Evolutionary conservation across 306 rosid species (phyloP).

Genomic region (Sophora flavescens): DNA sequence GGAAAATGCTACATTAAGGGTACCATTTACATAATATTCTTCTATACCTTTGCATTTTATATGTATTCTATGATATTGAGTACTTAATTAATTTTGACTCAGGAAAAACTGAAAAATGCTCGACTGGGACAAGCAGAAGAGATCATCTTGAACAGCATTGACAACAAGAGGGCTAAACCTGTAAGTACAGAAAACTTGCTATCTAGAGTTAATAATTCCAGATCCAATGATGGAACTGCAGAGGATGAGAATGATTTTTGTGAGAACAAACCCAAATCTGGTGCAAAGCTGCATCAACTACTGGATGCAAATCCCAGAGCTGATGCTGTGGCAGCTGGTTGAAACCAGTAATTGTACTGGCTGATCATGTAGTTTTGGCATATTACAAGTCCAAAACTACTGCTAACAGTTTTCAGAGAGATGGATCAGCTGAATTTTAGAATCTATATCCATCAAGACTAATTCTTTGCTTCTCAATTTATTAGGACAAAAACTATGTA

Average conservation of each 20-base stretch:
- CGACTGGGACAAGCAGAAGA: conserved; percentile 67
- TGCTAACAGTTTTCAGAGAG: conserved; percentile 69
- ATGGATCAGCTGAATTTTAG: conserved; percentile 56
- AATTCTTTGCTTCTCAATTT: conserved; percentile 58
- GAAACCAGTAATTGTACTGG: conserved; percentile 49
- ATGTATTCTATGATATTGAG: conserved; percentile 35
- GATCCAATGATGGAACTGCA: conserved; percentile 58
- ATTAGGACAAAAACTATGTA: conserved; percentile 45
- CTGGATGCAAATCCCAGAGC: conserved; percentile 83
- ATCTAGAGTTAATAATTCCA: conserved; percentile 74
- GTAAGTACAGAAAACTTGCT: conserved; percentile 76
- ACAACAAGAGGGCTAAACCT: conserved; percentile 64
- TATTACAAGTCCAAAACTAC: conserved; percentile 91
- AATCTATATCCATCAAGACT: conserved; percentile 56
- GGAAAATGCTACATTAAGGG: conserved; percentile 80
- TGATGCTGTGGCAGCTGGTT: conserved; percentile 91
- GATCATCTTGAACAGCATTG: conserved; percentile 54
- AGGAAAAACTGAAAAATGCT: conserved; percentile 78
- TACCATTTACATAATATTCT: conserved; percentile 40
- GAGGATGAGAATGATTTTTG: conserved; percentile 68
- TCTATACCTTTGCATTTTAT: neutral
- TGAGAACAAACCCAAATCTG: conserved; percentile 73
- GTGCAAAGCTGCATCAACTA: conserved; percentile 89
- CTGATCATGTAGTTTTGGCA: conserved; percentile 90
- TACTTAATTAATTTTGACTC: conserved; percentile 36